Conservation (phyloP, 2,329 filamentous ascomycete species). For the Fusarium sp. region DNA sequence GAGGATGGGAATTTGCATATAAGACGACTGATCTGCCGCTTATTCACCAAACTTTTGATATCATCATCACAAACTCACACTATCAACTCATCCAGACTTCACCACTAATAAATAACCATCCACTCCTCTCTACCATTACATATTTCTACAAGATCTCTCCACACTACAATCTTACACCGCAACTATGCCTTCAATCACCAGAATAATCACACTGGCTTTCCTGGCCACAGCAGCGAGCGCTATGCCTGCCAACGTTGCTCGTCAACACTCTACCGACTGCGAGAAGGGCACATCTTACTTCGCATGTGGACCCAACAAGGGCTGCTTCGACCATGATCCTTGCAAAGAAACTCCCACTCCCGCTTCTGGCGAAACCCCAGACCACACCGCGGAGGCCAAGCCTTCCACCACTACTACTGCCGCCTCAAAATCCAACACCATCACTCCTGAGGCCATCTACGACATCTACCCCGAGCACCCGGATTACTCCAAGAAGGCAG, state of each 20-base stretch:
- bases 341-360: background rate
- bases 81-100: background rate
- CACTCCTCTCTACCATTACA: background rate
- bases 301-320: constrained; percentile 3
- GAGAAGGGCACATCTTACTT: constrained; percentile 15
- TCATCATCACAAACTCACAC: background rate
- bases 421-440: background rate
- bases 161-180: background rate
- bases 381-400: background rate
- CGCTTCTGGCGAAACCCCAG: background rate
- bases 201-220: constrained; percentile 15
- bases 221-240: constrained; percentile 18
- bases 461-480: constrained; percentile 39
- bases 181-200: constrained; percentile 32
- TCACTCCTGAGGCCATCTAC: constrained; percentile 15
- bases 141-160: too few species aligned
- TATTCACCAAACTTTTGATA: background rate
- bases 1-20: background rate
- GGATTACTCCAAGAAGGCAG: constrained; percentile 25
- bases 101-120: too few species aligned
- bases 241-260: constrained; percentile 17
- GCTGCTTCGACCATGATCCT: constrained; percentile 24
- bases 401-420: background rate
- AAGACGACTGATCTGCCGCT: background rate
- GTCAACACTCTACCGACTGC: constrained; percentile 24